A percentile compares a stretch with the other conserved stretches of the same genome.
These are phyloP conservation scores for Lupinus albus DNA, from an alignment of 306 rosid genomes.

Conservation along the genomic window DNA sequence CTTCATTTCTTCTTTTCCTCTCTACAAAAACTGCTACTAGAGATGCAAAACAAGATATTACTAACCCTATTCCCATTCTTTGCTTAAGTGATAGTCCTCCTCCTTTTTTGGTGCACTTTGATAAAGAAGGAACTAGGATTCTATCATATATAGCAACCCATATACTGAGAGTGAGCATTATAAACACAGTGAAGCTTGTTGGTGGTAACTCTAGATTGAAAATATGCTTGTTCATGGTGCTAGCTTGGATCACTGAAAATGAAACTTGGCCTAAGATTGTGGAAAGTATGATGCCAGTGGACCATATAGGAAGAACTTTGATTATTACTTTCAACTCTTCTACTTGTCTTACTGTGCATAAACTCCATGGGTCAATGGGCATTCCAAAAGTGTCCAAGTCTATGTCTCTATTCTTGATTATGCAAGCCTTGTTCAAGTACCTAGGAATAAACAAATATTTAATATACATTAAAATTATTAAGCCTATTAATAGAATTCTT, in stretches of 20 bases:
- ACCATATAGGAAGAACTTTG: slow-evolving; percentile 80
- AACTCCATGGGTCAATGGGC: slow-evolving; percentile 61
- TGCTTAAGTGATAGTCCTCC: slow-evolving; percentile 48
- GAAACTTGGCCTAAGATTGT: slow-evolving; percentile 47
- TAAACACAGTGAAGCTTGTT: slow-evolving; percentile 54
- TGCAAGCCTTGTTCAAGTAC: slow-evolving; percentile 84
- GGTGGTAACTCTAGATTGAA: slow-evolving; percentile 51
- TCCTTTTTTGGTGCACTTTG: slow-evolving; percentile 45
- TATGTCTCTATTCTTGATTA: slow-evolving; percentile 48
- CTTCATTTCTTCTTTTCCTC: slow-evolving; percentile 50
- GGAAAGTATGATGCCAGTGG: slow-evolving; percentile 54
- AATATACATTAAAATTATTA: not conserved
- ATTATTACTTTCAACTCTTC: slow-evolving; percentile 74
- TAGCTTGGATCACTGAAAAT: slow-evolving; percentile 41
- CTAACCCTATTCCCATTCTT: slow-evolving; percentile 64
- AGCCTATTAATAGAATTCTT: no score
- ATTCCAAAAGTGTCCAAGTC: slow-evolving; percentile 55
- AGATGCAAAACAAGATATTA: slow-evolving; percentile 50
- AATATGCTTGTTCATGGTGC: slow-evolving; percentile 57
- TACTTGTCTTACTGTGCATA: slow-evolving; percentile 76
- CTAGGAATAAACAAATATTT: slow-evolving; percentile 46
- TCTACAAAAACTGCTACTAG: slow-evolving; percentile 60
- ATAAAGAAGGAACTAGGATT: slow-evolving; percentile 50
- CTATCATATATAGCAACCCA: slow-evolving; percentile 50
- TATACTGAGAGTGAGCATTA: slow-evolving; percentile 18